Evolutionary conservation across 805 yeast genomes (phyloP).

Genomic region (Candida taoyuanica): DNA sequence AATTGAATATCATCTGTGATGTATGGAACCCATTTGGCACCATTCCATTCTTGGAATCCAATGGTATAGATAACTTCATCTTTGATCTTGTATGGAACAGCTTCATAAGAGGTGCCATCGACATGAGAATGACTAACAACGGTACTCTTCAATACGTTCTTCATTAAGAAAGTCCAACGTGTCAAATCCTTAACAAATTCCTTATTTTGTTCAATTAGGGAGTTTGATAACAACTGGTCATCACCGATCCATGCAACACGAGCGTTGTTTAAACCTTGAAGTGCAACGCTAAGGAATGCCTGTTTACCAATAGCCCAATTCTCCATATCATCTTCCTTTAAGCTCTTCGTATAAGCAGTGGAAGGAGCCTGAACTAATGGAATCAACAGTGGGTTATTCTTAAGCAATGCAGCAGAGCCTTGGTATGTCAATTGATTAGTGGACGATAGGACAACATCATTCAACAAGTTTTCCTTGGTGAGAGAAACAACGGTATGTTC

Average conservation of each 20-base stretch:
- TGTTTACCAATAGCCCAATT: slow-evolving; percentile 78
- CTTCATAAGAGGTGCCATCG: slow-evolving; percentile 38
- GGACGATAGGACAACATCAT: slow-evolving; percentile 23
- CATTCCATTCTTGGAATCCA: slow-evolving; percentile 45
- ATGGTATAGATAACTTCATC: slow-evolving; percentile 60
- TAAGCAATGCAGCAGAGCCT: slow-evolving; percentile 67
- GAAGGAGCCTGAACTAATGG: slow-evolving; percentile 67
- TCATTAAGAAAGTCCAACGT: slow-evolving; percentile 73
- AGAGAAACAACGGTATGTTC: slow-evolving; percentile 21
- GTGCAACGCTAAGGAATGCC: slow-evolving; percentile 67
- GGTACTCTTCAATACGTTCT: slow-evolving; percentile 54
- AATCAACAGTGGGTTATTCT: slow-evolving; percentile 61
- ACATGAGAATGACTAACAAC: slow-evolving; percentile 51
- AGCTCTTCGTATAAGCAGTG: slow-evolving; percentile 54
- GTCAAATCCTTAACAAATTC: slow-evolving; percentile 40
- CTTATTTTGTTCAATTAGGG: slow-evolving; percentile 30
- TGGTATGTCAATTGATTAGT: slow-evolving; percentile 29
- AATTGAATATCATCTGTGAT: slow-evolving; percentile 65
- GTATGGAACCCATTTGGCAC: slow-evolving; percentile 67
- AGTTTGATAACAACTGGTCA: slow-evolving; percentile 44
- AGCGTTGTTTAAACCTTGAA: slow-evolving; percentile 77
- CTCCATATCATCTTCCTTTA: slow-evolving; percentile 41
- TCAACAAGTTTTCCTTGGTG: slow-evolving; percentile 14
- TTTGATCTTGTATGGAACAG: slow-evolving; percentile 60
- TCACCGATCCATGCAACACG: slow-evolving; percentile 83